Evolutionary conservation across 495 filamentous ascomycete species (phyloP), one percentile per base, ranked within the genome.

Genomic region (Alectoria sarmentosa): DNA sequence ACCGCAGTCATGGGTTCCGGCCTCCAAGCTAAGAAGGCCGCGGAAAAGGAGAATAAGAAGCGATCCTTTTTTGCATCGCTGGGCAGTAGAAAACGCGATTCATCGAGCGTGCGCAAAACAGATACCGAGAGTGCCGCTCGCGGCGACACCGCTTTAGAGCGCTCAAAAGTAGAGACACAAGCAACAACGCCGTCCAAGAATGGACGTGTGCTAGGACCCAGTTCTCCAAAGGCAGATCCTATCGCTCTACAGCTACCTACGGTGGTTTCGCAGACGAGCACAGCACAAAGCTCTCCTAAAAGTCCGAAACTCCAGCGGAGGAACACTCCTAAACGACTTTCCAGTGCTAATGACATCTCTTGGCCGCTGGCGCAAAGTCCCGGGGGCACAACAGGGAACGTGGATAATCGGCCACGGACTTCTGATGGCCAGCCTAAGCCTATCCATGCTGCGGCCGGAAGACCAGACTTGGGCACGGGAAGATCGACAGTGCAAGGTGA

Each of bases 31-130:
- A 55, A 75, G 68, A 65, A 76, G 71, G 61, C 73, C 72, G 62
- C 74, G 72, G 28, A 74, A 66, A 48, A 70, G 71, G 61, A 73
- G 67, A 61, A 76, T 76, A 61, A 78, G 73, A 65, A 70, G 72
- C 48, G 74, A 69, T 60, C 65, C 4, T 68, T 82, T 32, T 73
- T 83, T 38, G 69, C 74, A 23, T 75, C 78, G 0, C 69, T 83
- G 13, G 77, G 75, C 60, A 78, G 75, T 58, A 79, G 76, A 64
- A 72, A 74, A 56, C 71, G 75, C 5, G 64, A 77, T 38, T 26
- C 56, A 46, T 57, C 68, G 28, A 75, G 72, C 30, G 70, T 75
- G 36, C 70, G 63, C 62, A 75, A 74, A 65, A 58, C 72, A 7
- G 71, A 72, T 23, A 36, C 64, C 1, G 72, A 75, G 64, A 75